Percentiles rank a stretch among this genome's conserved stretches.
Evolutionary conservation across 495 filamentous ascomycete genomes (phyloP).

Genomic region (Podospora pseudocomata): DNA sequence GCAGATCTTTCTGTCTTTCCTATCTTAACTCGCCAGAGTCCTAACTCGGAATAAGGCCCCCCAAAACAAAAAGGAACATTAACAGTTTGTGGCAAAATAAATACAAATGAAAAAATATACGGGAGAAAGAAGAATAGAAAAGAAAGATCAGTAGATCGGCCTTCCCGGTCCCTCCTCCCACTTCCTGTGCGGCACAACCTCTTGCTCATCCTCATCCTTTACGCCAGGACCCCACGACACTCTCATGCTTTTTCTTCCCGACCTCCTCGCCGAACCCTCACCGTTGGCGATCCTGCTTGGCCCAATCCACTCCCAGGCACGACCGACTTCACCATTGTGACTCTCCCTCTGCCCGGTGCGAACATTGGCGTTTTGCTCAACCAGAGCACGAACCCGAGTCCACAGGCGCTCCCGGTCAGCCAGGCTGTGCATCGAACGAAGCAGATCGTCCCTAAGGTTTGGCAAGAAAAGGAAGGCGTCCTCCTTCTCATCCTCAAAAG

Average conservation of each 20-base stretch:
- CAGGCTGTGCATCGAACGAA: slow-evolving; percentile 75
- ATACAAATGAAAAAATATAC: slow-evolving; percentile 3
- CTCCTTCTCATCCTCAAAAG: slow-evolving; percentile 59
- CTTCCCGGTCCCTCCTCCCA: slow-evolving; percentile 54
- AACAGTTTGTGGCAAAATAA: neutral
- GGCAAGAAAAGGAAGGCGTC: slow-evolving; percentile 81
- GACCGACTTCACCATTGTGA: slow-evolving; percentile 76
- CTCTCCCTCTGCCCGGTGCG: slow-evolving; percentile 79
- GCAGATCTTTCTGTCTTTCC: neutral
- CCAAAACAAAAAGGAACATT: slow-evolving; percentile 2
- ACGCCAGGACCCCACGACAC: slow-evolving; percentile 44
- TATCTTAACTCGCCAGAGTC: neutral
- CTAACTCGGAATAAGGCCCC: neutral
- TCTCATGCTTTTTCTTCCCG: slow-evolving; percentile 44
- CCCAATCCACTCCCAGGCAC: slow-evolving; percentile 97
- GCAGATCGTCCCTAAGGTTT: slow-evolving; percentile 86
- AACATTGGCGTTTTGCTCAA: slow-evolving; percentile 92
- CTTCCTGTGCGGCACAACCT: slow-evolving; percentile 24
- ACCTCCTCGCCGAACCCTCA: slow-evolving; percentile 43
- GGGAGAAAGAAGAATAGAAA: neutral
- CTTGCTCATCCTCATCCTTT: slow-evolving; percentile 23
- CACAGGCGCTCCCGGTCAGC: slow-evolving; percentile 72
- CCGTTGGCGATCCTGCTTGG: slow-evolving; percentile 38
- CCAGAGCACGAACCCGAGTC: slow-evolving; percentile 73
- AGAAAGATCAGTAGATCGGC: slow-evolving; percentile 55